These are phyloP conservation scores for Ustulina deusta DNA, from an alignment of 2,329 filamentous ascomycete genomes.

Conservation along the genomic window DNA sequence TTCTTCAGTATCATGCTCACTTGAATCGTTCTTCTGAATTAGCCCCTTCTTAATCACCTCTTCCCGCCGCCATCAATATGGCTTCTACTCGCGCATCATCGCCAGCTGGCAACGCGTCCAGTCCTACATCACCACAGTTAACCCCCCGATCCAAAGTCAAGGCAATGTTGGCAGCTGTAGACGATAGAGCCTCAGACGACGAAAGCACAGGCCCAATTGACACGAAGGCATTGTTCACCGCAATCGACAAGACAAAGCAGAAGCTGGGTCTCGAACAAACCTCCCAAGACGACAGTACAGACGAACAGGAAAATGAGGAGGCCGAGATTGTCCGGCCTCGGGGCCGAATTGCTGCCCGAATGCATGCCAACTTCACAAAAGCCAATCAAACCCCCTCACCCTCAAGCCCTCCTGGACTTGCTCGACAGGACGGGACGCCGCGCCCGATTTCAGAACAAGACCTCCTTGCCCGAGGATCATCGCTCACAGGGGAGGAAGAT, in stretches of 20 bases:
- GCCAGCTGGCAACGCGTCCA: conserved; percentile 56
- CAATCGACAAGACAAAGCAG: conserved; percentile 39
- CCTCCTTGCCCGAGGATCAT: conserved; percentile 31
- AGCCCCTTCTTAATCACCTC: conserved; percentile 10
- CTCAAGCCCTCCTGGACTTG: conserved; percentile 11
- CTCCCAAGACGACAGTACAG: conserved; percentile 54
- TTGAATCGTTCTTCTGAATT: conserved; percentile 36
- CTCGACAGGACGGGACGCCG: conserved; percentile 15
- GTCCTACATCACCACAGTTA: conserved; percentile 58
- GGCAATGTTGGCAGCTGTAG: conserved; percentile 64
- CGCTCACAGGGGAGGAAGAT: conserved; percentile 40
- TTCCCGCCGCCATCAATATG: conserved; percentile 55
- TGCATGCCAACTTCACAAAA: conserved; percentile 44
- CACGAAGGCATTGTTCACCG: conserved; percentile 44
- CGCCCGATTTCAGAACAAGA: conserved; percentile 28
- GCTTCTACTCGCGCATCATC: conserved; percentile 62
- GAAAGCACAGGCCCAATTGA: conserved; percentile 46
- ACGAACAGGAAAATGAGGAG: conserved; percentile 53
- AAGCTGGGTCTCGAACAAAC: conserved; percentile 35
- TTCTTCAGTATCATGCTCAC: conserved; percentile 38
- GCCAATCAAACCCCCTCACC: conserved; percentile 25
- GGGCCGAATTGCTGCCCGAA: conserved; percentile 53
- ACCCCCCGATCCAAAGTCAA: conserved; percentile 68
- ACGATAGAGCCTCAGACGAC: conserved; percentile 61
- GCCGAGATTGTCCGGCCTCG: conserved; percentile 57